Evolutionary conservation across 208 protist genomes (phyloP), one percentile per base, ranked within the genome.

Genomic region (Acanthamoeba royreba): DNA sequence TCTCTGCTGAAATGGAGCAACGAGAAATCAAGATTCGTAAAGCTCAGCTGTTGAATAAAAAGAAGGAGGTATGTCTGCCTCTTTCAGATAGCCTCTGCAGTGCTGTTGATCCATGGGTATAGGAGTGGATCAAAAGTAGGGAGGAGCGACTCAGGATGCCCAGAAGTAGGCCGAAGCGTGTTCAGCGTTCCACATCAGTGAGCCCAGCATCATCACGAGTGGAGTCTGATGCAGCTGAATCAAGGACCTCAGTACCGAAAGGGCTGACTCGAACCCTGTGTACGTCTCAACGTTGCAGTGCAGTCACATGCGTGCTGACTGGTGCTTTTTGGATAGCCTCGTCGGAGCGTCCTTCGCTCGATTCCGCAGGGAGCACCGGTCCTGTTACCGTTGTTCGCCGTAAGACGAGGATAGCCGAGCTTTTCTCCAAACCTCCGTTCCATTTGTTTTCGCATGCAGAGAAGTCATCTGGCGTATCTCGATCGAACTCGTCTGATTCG

Each of bases 11-110:
- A 35, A 35, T 45, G 22, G 1, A 47, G 25, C 35, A 85, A 33
- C 4, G 74, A 85, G 74, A 85, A 33, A 33, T n/a, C 1, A 85
- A 85, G 74, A 45, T 85, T 3, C 7, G 74, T 4, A 85, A 85
- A 15, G 74, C 38, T n/a, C 11, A 40, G 9, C 47, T 28, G 74
- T 40, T 85, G 38, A 19, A 40, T n/a, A 85, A 85, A 19, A 28
- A 85, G 25, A 85, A 85, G 25, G 74, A 85, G 45, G 74, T 85
- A 77, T n/a, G n/a, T n/a, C n/a, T n/a, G n/a, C n/a, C n/a, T n/a
- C n/a, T n/a, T n/a, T n/a, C n/a, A n/a, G n/a, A n/a, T n/a, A n/a
- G n/a, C n/a, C n/a, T n/a, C n/a, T n/a, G n/a, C n/a, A n/a, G n/a
- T n/a, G n/a, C n/a, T n/a, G n/a, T n/a, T n/a, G n/a, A n/a, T n/a